Percentiles rank a stretch among this genome's conserved stretches.
phyloP scores from a whole-genome alignment of 371 early-diverging fungal species.

The Mucor racemosus region DNA sequence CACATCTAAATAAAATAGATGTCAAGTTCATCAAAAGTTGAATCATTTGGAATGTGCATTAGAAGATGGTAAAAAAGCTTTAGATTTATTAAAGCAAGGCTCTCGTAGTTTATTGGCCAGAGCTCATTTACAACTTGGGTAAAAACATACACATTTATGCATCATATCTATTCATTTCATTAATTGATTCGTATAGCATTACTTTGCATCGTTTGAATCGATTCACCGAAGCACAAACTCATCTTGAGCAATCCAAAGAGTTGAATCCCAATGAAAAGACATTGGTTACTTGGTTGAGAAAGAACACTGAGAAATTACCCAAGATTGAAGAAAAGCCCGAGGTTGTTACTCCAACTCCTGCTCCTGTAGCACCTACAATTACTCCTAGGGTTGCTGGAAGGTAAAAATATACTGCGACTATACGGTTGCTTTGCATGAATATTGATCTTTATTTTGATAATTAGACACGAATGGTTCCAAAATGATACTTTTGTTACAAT shows the following conservation, averaged over 20 bases:
- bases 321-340: not conserved
- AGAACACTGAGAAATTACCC: conserved; percentile 50
- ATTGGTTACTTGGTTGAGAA: conserved; percentile 62
- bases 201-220: conserved; percentile 57
- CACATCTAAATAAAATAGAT: conserved; percentile 39
- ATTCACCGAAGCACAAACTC: conserved; percentile 57
- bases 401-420: not conserved
- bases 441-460: not conserved
- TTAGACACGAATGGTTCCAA: conserved; percentile 97
- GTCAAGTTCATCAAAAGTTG: conserved; percentile 66
- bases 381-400: conserved; percentile 6
- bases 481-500: conserved; percentile 88
- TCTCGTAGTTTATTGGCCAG: conserved; percentile 65
- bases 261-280: conserved; percentile 61
- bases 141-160: conserved; percentile 14
- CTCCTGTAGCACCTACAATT: conserved; percentile 5
- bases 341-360: conserved; percentile 3
- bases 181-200: conserved; percentile 38
- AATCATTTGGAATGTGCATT: conserved; percentile 60
- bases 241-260: conserved; percentile 54
- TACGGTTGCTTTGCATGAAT: no score
- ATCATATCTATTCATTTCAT: not conserved
- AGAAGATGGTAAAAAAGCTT: conserved; percentile 66
- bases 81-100: conserved; percentile 57
- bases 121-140: conserved; percentile 69